A percentile compares a stretch with the other conserved stretches of the same genome.
Conservation (phyloP, 2,329 filamentous ascomycete genomes). For the Cladosporium halotolerans region DNA sequence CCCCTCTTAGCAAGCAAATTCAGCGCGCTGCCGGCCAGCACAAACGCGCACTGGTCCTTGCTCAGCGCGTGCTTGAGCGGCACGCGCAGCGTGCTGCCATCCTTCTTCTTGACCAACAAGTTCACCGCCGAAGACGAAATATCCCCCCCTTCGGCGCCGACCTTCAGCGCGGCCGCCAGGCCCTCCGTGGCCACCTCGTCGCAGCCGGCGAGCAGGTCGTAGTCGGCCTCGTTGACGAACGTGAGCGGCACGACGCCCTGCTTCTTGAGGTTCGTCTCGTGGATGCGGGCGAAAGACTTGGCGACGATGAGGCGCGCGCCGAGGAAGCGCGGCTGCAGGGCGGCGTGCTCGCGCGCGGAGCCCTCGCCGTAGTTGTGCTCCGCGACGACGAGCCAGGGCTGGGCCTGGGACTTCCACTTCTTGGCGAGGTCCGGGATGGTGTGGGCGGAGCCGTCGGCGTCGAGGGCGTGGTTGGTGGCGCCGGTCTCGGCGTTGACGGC, state of each 20-base stretch:
- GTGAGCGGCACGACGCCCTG: slow-evolving; percentile 94
- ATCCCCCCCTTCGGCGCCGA: slow-evolving; percentile 64
- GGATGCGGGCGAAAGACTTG: slow-evolving; percentile 86
- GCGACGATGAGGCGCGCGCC: slow-evolving; percentile 76
- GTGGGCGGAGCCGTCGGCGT: slow-evolving; percentile 60
- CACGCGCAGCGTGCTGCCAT: slow-evolving; percentile 58
- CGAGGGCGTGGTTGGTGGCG: slow-evolving; percentile 88
- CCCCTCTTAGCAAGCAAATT: slow-evolving; percentile 72
- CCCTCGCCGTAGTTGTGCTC: slow-evolving; percentile 98
- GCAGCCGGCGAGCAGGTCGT: slow-evolving; percentile 73
- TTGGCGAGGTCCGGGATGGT: slow-evolving; percentile 84
- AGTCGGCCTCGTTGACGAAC: slow-evolving; percentile 82
- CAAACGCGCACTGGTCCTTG: slow-evolving; percentile 84
- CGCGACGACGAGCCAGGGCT: slow-evolving; percentile 87
- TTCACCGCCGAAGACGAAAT: slow-evolving; percentile 43
- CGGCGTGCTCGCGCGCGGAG: slow-evolving; percentile 81
- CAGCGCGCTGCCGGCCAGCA: slow-evolving; percentile 86
- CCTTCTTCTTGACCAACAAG: slow-evolving; percentile 48
- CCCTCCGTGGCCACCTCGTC: slow-evolving; percentile 80
- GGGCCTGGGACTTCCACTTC: slow-evolving; percentile 69
- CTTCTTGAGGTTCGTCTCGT: slow-evolving; percentile 95
- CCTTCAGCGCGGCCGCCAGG: slow-evolving; percentile 71
- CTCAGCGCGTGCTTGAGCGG: slow-evolving; percentile 82
- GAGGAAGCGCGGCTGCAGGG: slow-evolving; percentile 83
- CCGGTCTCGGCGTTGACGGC: slow-evolving; percentile 87